phyloP scores from a whole-genome alignment of 768 basidiomycete species.

The Tylopilus rubrobrunneus region DNA sequence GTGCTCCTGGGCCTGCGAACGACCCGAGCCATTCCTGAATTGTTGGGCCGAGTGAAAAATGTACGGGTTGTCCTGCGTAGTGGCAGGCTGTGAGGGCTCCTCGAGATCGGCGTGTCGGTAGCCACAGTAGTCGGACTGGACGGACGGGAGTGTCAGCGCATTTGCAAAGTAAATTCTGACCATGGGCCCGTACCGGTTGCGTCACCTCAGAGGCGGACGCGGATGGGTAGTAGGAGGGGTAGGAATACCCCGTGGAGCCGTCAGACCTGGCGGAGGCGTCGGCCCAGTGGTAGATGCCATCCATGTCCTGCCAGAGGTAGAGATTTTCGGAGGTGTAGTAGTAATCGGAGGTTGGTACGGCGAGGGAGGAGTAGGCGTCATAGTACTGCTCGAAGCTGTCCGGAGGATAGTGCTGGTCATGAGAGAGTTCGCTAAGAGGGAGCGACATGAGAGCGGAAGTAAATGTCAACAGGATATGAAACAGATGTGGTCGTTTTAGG shows the following conservation, averaged over 20 bases:
- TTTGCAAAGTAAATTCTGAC: not conserved
- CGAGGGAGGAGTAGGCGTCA: slow-evolving; percentile 19
- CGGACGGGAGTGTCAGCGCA: slow-evolving; percentile 6
- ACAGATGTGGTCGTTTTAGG: slow-evolving; percentile 9
- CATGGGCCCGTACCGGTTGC: slow-evolving; percentile 15
- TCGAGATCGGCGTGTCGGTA: slow-evolving; percentile 19
- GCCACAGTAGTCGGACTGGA: slow-evolving; percentile 16
- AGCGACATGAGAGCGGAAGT: slow-evolving; percentile 24
- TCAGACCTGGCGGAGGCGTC: slow-evolving; percentile 28
- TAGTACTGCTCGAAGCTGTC: slow-evolving; percentile 23
- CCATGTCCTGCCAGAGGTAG: slow-evolving; percentile 26
- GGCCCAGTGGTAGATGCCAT: slow-evolving; percentile 27
- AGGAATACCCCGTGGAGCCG: slow-evolving; percentile 17
- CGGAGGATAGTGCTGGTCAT: slow-evolving; percentile 17
- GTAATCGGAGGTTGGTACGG: slow-evolving; percentile 19
- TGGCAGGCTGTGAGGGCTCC: slow-evolving; percentile 4
- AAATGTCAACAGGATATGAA: slow-evolving; percentile 23
- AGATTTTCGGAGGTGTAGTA: slow-evolving; percentile 28
- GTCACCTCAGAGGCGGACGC: slow-evolving; percentile 14
- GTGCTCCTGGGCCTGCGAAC: slow-evolving; percentile 28
- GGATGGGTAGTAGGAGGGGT: slow-evolving; percentile 13
- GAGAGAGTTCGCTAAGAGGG: slow-evolving; percentile 18
- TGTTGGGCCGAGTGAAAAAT: slow-evolving; percentile 24
- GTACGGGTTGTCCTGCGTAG: slow-evolving; percentile 19
- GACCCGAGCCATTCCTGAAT: slow-evolving; percentile 13